phyloP scores from a whole-genome alignment of 306 rosid species.

The Corylus americana region DNA sequence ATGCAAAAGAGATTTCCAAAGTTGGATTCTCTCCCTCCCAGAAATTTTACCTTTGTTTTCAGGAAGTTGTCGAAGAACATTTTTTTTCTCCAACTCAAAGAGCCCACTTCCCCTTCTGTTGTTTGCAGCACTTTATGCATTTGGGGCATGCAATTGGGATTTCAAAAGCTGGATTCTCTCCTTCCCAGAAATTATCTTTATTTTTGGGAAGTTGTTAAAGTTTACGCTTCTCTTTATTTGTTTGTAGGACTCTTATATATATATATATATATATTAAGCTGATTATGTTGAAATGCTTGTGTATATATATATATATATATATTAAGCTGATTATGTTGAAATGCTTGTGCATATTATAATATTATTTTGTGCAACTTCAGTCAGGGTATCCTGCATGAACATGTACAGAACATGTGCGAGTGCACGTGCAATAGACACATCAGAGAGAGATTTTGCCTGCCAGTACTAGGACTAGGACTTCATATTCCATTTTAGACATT shows the following conservation, averaged over 20 bases:
- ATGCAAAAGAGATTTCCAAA: slow-evolving; percentile 29
- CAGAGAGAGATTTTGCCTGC: too few relatives aligned
- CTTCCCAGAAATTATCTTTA: slow-evolving; percentile 5
- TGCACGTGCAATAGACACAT: too few relatives aligned
- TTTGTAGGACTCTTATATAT: slow-evolving; percentile 14
- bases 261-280: background rate
- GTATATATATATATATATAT: background rate
- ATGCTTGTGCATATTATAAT: background rate
- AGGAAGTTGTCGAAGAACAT: background rate
- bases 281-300: background rate
- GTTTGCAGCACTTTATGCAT: slow-evolving; percentile 25
- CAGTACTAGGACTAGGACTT: background rate
- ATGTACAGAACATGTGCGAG: too few relatives aligned
- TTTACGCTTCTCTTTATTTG: background rate
- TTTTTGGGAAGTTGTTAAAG: slow-evolving; percentile 12
- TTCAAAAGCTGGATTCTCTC: slow-evolving; percentile 28
- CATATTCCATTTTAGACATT: background rate
- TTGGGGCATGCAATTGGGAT: slow-evolving; percentile 36
- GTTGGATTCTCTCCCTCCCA: slow-evolving; percentile 21
- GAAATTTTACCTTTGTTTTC: slow-evolving; percentile 10
- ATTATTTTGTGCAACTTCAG: too few relatives aligned
- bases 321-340: background rate
- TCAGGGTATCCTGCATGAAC: too few relatives aligned
- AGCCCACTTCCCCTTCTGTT: background rate
- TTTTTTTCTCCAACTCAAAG: background rate